Base-by-base conservation (phyloP, 116 monocot species). In the Cymodocea nodosa region DNA sequence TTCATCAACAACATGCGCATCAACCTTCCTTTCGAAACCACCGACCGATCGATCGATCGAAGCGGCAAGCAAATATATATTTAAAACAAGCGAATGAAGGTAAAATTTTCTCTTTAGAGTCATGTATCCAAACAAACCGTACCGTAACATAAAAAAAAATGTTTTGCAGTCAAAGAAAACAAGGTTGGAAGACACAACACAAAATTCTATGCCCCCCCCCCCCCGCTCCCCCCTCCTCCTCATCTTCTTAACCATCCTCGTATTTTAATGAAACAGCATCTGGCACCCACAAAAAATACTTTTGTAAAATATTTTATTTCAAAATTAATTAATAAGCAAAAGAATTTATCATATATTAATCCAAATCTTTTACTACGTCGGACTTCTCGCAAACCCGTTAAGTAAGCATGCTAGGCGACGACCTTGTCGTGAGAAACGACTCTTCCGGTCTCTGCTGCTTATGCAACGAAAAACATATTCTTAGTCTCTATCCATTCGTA, bases 111-210 rank as follows among this genome's bases (percentile, higher is more conserved):
- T 34, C 3, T 51, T 19, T 51, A 65, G 14, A 51, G 22, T 15
- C 16, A 35, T 0, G 35, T 30, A 2, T 30, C 13, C 4, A 7
- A 15, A 24, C 9, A 37, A 10, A 9, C 5, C 10, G 56, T 40
- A 5, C 36, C 40, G n/a, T n/a, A n/a, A n/a, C n/a, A n/a, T n/a
- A n/a, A n/a, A n/a, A 23, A 12, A 20, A 2, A 9, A 13, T 71
- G 72, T 79, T 81, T 84, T 81, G 66, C 65, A 75, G 69, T 78
- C 63, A 50, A 54, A 62, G 70, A 61, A 71, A 68, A 80, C 9
- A 66, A 75, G 75, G 74, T 80, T 89, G 82, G 72, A 70, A 80
- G 71, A 82, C 78, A 18, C 66, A 7, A 52, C 70, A 60, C 70
- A 62, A 62, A 62, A 70, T 23, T 59, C 70, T 52, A 71, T 11